phyloP scores from a whole-genome alignment of 129 eudicot species.

The Helichrysum umbraculigerum region DNA sequence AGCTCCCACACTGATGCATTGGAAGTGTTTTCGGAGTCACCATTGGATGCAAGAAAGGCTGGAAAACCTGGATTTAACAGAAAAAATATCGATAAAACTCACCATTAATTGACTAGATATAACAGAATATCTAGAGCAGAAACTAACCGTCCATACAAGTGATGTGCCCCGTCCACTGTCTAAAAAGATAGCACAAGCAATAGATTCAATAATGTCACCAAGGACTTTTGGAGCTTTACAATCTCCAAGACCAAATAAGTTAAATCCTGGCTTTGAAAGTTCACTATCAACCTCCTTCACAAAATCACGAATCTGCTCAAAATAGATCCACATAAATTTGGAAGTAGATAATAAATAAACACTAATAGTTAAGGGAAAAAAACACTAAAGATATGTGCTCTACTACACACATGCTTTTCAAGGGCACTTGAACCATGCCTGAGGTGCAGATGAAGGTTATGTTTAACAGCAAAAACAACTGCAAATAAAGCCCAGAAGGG shows the following conservation, averaged over 20 bases:
- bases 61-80: conserved; percentile 78
- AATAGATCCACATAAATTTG: not conserved
- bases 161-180: conserved; percentile 71
- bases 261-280: conserved; percentile 72
- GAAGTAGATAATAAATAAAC: not conserved
- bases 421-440: conserved; percentile 96
- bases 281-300: conserved; percentile 83
- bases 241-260: conserved; percentile 94
- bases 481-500: no score
- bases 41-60: conserved; percentile 92
- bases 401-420: conserved; percentile 74
- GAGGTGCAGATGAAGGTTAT: conserved; percentile 87
- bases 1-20: conserved; percentile 98
- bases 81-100: not conserved
- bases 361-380: not conserved
- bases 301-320: conserved; percentile 81
- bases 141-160: conserved; percentile 70
- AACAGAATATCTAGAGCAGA: not conserved
- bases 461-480: conserved; percentile 94
- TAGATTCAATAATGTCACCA: conserved; percentile 95
- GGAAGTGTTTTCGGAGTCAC: conserved; percentile 99
- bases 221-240: conserved; percentile 99
- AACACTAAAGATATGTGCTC: not conserved
- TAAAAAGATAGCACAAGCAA: conserved; percentile 94
- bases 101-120: not conserved